Evolutionary conservation across 2,329 filamentous ascomycete species (phyloP).

Genomic region (Sarocladium brachiariae): DNA sequence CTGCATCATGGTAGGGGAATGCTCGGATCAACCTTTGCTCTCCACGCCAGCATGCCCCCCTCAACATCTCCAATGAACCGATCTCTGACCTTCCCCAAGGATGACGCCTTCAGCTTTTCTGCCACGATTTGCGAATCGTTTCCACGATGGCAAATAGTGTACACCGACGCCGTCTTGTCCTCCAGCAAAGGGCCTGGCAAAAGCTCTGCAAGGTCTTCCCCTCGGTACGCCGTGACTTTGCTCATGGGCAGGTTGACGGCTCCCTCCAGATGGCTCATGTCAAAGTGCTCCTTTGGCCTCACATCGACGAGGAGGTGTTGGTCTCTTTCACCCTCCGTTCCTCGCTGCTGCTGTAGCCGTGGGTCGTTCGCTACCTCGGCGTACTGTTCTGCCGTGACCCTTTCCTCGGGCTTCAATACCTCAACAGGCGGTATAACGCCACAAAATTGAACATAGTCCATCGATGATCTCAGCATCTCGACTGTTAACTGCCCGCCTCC

Average conservation of each 20-base stretch:
- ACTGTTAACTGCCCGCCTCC: slow-evolving; percentile 43
- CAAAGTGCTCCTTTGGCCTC: slow-evolving; percentile 76
- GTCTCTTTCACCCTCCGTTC: slow-evolving; percentile 9
- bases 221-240: slow-evolving; percentile 49
- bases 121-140: slow-evolving; percentile 72
- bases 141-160: slow-evolving; percentile 66
- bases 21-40: slow-evolving; percentile 53
- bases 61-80: slow-evolving; percentile 63
- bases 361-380: slow-evolving; percentile 19
- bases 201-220: slow-evolving; percentile 23
- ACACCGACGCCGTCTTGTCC: slow-evolving; percentile 57
- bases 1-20: slow-evolving; percentile 42
- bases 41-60: slow-evolving; percentile 70
- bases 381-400: slow-evolving; percentile 61
- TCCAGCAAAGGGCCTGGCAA: slow-evolving; percentile 26
- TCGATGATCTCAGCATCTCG: slow-evolving; percentile 51
- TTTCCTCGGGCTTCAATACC: slow-evolving; percentile 55
- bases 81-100: slow-evolving; percentile 41
- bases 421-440: slow-evolving; percentile 51
- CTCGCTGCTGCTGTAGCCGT: neutral
- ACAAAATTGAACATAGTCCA: slow-evolving; percentile 86
- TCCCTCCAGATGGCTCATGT: slow-evolving; percentile 67
- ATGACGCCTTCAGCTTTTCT: slow-evolving; percentile 56
- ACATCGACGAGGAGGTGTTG: slow-evolving; percentile 69
- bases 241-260: slow-evolving; percentile 62